Evolutionary conservation across 208 protist species (phyloP).

Genomic region (Leishmania mexicana): DNA sequence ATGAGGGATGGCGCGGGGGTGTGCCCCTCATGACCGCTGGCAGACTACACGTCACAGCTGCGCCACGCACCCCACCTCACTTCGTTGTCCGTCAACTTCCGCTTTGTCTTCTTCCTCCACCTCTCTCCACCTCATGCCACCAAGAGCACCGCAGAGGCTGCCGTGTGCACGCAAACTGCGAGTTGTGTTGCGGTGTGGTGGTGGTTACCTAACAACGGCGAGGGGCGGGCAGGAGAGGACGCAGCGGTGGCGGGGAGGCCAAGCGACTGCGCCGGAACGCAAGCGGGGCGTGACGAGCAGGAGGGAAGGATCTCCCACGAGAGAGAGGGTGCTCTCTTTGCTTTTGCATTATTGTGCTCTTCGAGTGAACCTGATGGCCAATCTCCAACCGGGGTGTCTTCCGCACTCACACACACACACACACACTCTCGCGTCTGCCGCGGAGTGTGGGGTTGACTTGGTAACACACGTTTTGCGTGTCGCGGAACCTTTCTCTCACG

Average conservation of each 20-base stretch:
- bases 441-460: neutral
- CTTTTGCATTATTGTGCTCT: conserved; percentile 20
- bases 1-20: neutral
- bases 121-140: neutral
- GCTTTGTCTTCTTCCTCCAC: neutral
- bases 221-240: neutral
- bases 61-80: neutral
- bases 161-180: neutral
- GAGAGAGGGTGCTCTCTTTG: neutral
- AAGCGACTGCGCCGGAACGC: neutral
- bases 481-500: neutral
- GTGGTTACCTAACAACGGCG: neutral
- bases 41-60: neutral
- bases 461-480: neutral
- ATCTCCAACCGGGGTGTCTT: neutral
- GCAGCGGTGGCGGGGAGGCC: neutral
- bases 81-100: neutral
- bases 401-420: neutral
- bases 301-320: neutral
- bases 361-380: neutral
- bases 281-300: neutral
- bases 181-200: neutral
- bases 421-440: neutral
- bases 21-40: neutral
- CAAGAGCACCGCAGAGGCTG: neutral